A percentile compares a stretch with the other conserved stretches of the same genome.
phyloP scores from a whole-genome alignment of 306 rosid species.

The Cucurbita ficifolia region DNA sequence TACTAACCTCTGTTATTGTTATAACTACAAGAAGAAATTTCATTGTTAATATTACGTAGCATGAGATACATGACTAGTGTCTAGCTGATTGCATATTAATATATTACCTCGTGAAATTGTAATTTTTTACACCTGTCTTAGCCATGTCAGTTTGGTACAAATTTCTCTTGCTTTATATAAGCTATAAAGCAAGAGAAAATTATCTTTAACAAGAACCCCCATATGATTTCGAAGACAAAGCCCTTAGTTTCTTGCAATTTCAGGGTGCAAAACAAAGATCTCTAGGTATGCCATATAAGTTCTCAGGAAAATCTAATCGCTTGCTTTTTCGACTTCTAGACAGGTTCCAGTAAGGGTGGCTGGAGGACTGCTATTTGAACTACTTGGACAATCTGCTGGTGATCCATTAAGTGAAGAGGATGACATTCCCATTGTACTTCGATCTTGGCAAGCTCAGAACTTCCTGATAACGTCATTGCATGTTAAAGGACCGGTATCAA shows the following conservation, averaged over 20 bases:
- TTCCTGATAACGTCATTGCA: slow-evolving; percentile 76
- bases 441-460: slow-evolving; percentile 93
- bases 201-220: background rate
- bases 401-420: slow-evolving; percentile 76
- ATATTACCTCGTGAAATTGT: background rate
- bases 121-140: background rate
- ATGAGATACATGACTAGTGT: background rate
- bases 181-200: no score
- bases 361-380: slow-evolving; percentile 86
- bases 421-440: slow-evolving; percentile 80
- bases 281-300: background rate
- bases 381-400: slow-evolving; percentile 86
- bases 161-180: background rate
- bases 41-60: background rate
- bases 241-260: background rate
- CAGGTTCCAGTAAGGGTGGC: slow-evolving; percentile 97
- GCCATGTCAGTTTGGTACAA: background rate
- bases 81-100: background rate
- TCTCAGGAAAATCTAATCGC: background rate
- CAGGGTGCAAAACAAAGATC: background rate
- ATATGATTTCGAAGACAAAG: background rate
- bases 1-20: background rate
- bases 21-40: background rate
- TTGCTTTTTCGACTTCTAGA: background rate
- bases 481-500: slow-evolving; percentile 47